Conservation (phyloP, 2,329 filamentous ascomycete species). For the Neonectria sp. region DNA sequence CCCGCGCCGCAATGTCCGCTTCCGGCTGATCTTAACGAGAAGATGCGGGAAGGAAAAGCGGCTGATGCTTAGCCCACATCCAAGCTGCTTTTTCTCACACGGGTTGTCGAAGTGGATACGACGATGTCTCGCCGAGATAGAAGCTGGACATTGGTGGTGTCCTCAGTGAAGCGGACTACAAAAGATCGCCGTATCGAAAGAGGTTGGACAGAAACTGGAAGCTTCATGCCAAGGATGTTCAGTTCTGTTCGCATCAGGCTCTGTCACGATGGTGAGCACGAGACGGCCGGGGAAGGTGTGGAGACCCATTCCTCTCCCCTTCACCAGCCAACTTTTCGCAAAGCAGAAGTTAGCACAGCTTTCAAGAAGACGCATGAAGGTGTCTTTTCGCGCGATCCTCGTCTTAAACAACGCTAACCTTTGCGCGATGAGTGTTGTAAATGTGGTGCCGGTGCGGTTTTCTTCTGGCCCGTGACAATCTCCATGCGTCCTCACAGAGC, state of each 20-base stretch:
- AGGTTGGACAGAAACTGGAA: conserved; percentile 36
- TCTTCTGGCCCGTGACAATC: background rate
- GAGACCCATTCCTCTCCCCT: conserved; percentile 21
- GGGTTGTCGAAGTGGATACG: background rate
- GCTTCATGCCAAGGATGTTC: conserved; percentile 12
- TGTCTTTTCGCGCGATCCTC: background rate
- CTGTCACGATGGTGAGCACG: conserved; percentile 2
- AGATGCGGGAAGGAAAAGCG: conserved; percentile 32
- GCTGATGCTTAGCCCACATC: background rate
- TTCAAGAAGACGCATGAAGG: conserved; percentile 29
- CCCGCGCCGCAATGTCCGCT: conserved; percentile 33
- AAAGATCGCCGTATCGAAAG: conserved; percentile 40
- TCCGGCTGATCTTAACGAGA: conserved; percentile 35
- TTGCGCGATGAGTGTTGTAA: background rate
- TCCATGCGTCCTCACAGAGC: conserved; percentile 31
- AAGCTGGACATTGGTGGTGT: conserved; percentile 33
- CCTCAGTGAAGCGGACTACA: conserved; percentile 31
- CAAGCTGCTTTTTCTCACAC: background rate
- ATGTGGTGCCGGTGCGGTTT: too few species aligned
- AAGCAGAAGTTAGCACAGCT: conserved; percentile 33
- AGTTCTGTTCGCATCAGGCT: background rate
- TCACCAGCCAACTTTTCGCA: conserved; percentile 39
- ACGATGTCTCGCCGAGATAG: conserved; percentile 18
- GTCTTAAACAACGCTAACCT: background rate
- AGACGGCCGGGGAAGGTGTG: conserved; percentile 24